phyloP scores from a whole-genome alignment of 108 stramenopile genomes.

The Skeletonema tropicum region DNA sequence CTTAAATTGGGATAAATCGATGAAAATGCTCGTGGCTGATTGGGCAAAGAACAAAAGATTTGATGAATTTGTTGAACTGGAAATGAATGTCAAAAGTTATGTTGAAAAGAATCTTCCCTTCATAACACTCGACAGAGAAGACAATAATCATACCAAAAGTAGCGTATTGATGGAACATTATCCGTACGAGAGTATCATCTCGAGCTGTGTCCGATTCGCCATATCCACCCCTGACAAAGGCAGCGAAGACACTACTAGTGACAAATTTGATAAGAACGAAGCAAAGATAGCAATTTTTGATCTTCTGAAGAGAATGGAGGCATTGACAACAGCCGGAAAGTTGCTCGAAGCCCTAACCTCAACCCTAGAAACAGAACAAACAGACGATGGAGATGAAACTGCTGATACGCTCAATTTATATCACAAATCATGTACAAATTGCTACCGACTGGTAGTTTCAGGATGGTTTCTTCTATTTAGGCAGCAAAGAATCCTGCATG shows the following conservation, averaged over 20 bases:
- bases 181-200: slow-evolving; percentile 11
- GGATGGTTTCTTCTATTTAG: slow-evolving; percentile 35
- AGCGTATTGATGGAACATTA: slow-evolving; percentile 7
- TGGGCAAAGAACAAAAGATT: slow-evolving; percentile 19
- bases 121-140: slow-evolving; percentile 2
- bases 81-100: slow-evolving; percentile 11
- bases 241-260: not conserved
- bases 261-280: not conserved
- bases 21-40: slow-evolving; percentile 6
- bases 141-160: not conserved
- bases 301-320: slow-evolving; percentile 2
- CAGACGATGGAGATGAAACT: not conserved
- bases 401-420: not conserved
- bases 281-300: not conserved
- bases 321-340: not conserved
- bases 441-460: slow-evolving; percentile 21
- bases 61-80: slow-evolving; percentile 13
- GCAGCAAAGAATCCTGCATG: not conserved
- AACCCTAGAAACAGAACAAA: slow-evolving; percentile 14
- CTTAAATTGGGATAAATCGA: slow-evolving; percentile 11
- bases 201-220: not conserved
- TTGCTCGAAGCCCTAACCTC: slow-evolving; percentile 11
- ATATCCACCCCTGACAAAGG: not conserved
- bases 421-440: slow-evolving; percentile 30
- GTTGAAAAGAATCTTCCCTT: slow-evolving; percentile 22